Percentiles rank a stretch among this genome's conserved stretches.
phyloP scores from a whole-genome alignment of 352 stramenopile genomes.

The Thalassiosira pacifica region DNA sequence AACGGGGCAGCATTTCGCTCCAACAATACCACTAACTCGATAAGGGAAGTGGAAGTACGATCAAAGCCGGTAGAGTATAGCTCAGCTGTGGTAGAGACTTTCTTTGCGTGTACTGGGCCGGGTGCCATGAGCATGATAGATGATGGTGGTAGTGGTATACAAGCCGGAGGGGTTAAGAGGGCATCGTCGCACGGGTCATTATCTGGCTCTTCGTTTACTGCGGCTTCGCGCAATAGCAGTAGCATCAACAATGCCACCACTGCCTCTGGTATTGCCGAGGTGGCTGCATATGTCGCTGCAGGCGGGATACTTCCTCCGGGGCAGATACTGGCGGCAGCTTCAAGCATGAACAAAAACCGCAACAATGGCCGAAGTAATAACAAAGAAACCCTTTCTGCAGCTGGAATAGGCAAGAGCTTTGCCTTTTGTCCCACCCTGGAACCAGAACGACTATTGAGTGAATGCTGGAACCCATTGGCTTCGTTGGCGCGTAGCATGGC shows the following conservation, averaged over 20 bases:
- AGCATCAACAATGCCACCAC: neutral
- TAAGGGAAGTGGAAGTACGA: conserved; percentile 70
- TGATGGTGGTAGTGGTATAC: neutral
- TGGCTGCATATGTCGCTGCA: conserved; percentile 46
- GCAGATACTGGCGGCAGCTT: conserved; percentile 9
- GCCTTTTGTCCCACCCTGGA: conserved; percentile 41
- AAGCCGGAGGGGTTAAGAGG: neutral
- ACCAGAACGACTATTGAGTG: conserved; percentile 14
- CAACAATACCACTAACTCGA: conserved; percentile 23
- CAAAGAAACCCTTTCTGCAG: neutral
- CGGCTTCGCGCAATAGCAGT: neutral
- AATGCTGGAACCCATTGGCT: conserved; percentile 42
- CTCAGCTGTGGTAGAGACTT: conserved; percentile 45
- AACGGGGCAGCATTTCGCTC: neutral
- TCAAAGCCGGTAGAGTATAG: conserved; percentile 67
- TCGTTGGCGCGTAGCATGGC: conserved; percentile 45
- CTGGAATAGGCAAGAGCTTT: conserved; percentile 20
- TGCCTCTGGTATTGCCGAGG: conserved; percentile 22
- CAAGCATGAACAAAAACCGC: conserved; percentile 16
- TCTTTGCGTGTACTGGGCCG: conserved; percentile 57
- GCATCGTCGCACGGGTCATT: neutral
- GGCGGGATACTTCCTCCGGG: conserved; percentile 39
- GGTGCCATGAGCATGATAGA: conserved; percentile 42
- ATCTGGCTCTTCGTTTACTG: neutral
- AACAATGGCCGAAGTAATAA: conserved; percentile 17